Percentiles rank a stretch among this genome's conserved stretches.
Conservation (phyloP, 495 filamentous ascomycete genomes). For the Hapsidospora chrysogenum region DNA sequence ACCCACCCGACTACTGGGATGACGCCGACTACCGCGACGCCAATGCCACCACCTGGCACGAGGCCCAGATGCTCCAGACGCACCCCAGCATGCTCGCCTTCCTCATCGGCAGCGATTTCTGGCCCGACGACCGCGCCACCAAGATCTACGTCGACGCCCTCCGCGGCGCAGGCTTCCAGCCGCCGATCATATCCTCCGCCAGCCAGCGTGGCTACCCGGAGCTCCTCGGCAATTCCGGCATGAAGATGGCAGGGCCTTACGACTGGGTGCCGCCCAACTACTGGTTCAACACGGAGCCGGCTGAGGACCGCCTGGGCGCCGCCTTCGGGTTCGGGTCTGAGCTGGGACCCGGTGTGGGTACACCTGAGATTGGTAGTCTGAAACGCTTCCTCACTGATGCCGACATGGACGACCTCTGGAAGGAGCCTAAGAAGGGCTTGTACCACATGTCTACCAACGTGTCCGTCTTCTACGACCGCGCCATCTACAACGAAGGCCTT, state of each 20-base stretch:
- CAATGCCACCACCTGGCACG: slow-evolving; percentile 37
- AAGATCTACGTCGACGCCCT: slow-evolving; percentile 32
- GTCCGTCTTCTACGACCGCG: slow-evolving; percentile 35
- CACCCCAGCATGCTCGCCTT: slow-evolving; percentile 40
- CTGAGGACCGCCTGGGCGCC: slow-evolving; percentile 24
- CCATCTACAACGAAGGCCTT: slow-evolving; percentile 38
- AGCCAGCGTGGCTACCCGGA: slow-evolving; percentile 35
- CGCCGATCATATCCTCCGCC: slow-evolving; percentile 40
- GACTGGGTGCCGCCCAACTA: slow-evolving; percentile 52
- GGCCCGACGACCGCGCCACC: slow-evolving; percentile 40
- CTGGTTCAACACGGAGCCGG: slow-evolving; percentile 33
- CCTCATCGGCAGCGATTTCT: slow-evolving; percentile 45
- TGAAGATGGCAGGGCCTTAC: slow-evolving; percentile 55
- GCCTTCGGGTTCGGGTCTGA: slow-evolving; percentile 50
- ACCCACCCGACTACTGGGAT: slow-evolving; percentile 23
- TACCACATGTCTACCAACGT: slow-evolving; percentile 43
- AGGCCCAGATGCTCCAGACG: slow-evolving; percentile 39
- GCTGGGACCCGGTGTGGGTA: slow-evolving; percentile 42
- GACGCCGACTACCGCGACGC: slow-evolving; percentile 37
- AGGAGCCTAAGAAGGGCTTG: slow-evolving; percentile 26
- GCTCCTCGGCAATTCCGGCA: slow-evolving; percentile 34
- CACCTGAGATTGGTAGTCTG: slow-evolving; percentile 37
- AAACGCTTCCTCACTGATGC: slow-evolving; percentile 31
- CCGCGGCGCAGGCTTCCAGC: slow-evolving; percentile 33
- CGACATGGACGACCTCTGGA: slow-evolving; percentile 40